Evolutionary conservation across 2,329 filamentous ascomycete genomes (phyloP).

Genomic region (Graphilbum ipis-grandicollis): DNA sequence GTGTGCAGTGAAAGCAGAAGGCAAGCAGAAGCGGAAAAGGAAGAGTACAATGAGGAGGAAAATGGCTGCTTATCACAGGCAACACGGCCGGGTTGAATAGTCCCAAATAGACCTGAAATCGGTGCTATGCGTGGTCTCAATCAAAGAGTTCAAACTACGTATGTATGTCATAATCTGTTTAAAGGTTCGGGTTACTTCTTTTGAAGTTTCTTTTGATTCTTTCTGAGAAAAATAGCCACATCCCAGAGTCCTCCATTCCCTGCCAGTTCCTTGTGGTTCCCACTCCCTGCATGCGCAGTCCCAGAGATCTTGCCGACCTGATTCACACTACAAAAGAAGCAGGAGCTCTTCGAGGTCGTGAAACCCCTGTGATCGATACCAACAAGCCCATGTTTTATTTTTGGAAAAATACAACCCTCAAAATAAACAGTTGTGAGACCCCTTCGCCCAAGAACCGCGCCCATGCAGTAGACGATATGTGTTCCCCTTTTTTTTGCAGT

Average conservation of each 20-base stretch:
- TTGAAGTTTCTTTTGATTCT: too few relatives aligned
- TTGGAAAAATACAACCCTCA: not conserved
- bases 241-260: not conserved
- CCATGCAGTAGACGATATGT: slow-evolving; percentile 2
- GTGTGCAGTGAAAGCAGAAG: slow-evolving; percentile 10
- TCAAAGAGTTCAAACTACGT: too few relatives aligned
- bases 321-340: not conserved
- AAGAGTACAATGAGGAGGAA: not conserved
- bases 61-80: not conserved
- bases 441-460: not conserved
- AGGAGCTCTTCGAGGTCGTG: not conserved
- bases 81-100: not conserved
- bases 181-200: too few relatives aligned
- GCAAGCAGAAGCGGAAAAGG: not conserved
- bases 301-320: too few relatives aligned
- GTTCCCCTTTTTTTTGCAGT: not conserved
- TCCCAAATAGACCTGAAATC: too few relatives aligned
- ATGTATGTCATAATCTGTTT: too few relatives aligned
- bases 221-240: not conserved
- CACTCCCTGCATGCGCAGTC: not conserved
- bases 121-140: too few relatives aligned
- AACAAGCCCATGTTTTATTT: not conserved
- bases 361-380: not conserved
- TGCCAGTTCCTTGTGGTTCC: not conserved
- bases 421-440: not conserved